Base-by-base conservation (phyloP, 176 grass and related monocot genomes). In the Paspalum notatum region DNA sequence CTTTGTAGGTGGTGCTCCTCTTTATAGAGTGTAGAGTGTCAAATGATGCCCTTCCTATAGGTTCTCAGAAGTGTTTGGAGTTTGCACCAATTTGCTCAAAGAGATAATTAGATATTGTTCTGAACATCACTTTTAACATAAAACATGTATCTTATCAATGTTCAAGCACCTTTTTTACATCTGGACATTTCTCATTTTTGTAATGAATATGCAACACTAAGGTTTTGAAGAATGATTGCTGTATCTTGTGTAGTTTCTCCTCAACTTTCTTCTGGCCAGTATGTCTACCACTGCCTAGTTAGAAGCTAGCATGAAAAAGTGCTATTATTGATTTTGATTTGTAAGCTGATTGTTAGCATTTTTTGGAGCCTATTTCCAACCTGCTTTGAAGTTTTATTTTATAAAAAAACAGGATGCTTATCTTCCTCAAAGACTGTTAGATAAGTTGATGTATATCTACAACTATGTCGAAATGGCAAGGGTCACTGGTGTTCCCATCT, bases 401-500 rank as follows among this genome's bases (percentile, higher is more conserved):
- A 26, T 70, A 67, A 85, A 77, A 85, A 77, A 56, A 45, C 88
- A 98, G 95, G 95, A 98, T 84, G 95, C 95, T 66, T 98, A 98
- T 87, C 92, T 98, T 77, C 95, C 95, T 14, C 95, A 98, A 76
- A 81, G 95, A 64, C 86, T 98, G 56, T 81, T 98, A 83, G 95
- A 98, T 74, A 98, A 98, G 83, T 85, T 98, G 84, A 93, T 98
- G 95, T 94, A 89, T 86, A 88, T 98, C 81, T 98, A 98, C 86
- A 98, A 98, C 75, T 93, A 98, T 89, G 95, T 98, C 63, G 95
- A 98, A 81, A 98, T 98, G 95, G 95, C 95, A 9, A 92, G 95
- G 74, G 95, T 98, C 84, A 98, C 95, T 83, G 95, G 92, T 78
- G 95, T 98, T 39, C 95, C 95, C 49, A 93, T 98, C 75, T 94